Percentiles rank a stretch among this genome's conserved stretches.
Evolutionary conservation across 1,284 basidiomycete species (phyloP).

Genomic region (Irpex rosettiformis): DNA sequence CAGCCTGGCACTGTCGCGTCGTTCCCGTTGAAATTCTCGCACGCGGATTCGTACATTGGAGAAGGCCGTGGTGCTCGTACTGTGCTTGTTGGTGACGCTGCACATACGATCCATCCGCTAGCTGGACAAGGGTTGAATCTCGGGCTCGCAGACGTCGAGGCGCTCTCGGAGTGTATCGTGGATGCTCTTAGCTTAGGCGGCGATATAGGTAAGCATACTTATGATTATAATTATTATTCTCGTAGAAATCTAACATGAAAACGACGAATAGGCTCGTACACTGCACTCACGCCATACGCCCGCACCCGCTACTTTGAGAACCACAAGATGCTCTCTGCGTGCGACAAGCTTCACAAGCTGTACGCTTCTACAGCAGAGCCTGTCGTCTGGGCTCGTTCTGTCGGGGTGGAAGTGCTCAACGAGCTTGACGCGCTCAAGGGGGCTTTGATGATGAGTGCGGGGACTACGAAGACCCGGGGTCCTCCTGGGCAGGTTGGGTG

Average conservation of each 20-base stretch:
- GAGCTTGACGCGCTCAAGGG: constrained; percentile 82
- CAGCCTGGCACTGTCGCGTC: constrained; percentile 80
- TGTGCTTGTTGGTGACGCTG: constrained; percentile 93
- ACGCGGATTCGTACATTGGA: constrained; percentile 87
- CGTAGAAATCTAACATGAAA: background rate
- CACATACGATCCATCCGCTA: constrained; percentile 94
- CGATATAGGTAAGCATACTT: constrained; percentile 66
- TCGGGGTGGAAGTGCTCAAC: constrained; percentile 88
- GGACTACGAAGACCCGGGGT: constrained; percentile 34
- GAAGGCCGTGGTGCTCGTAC: constrained; percentile 66
- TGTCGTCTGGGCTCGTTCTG: constrained; percentile 82
- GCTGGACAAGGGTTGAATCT: constrained; percentile 96
- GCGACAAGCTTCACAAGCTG: constrained; percentile 87
- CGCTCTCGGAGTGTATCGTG: constrained; percentile 62
- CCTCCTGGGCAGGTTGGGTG: constrained; percentile 17
- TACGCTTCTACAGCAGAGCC: constrained; percentile 67
- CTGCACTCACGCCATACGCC: constrained; percentile 73
- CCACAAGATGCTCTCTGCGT: constrained; percentile 77
- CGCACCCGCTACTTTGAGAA: constrained; percentile 82
- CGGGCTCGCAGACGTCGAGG: constrained; percentile 84
- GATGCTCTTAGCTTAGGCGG: constrained; percentile 57
- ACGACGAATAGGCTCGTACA: constrained; percentile 61
- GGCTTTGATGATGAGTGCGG: constrained; percentile 80
- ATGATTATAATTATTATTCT: no score
- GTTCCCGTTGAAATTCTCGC: constrained; percentile 88